Percentiles rank a stretch among this genome's conserved stretches.
Conservation (phyloP, 306 rosid genomes). For the Purshia tridentata region DNA sequence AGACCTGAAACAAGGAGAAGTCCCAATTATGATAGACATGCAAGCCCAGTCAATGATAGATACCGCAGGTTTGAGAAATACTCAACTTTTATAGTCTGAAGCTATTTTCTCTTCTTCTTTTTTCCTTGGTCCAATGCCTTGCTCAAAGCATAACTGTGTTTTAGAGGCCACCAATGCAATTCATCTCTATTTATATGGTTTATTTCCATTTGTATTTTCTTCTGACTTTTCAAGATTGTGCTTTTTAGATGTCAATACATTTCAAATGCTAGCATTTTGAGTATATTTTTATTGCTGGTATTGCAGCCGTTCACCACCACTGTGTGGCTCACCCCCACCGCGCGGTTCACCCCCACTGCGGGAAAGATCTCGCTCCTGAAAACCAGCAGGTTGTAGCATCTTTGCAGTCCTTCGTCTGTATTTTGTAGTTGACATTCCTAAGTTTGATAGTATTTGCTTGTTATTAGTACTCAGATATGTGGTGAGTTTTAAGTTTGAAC, state of each 20-base stretch:
- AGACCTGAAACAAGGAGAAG: conserved; percentile 63
- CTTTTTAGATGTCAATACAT: not conserved
- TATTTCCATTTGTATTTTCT: not conserved
- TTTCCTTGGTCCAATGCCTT: not conserved
- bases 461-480: conserved; percentile 25
- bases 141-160: not conserved
- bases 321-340: not conserved
- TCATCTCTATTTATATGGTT: not conserved
- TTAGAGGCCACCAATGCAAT: not conserved
- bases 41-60: conserved; percentile 50
- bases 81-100: not conserved
- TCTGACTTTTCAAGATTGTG: not conserved
- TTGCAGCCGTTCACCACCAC: conserved; percentile 72
- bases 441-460: conserved; percentile 11
- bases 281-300: conserved; percentile 6
- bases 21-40: conserved; percentile 56
- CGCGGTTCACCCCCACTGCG: conserved; percentile 62
- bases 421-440: conserved; percentile 26
- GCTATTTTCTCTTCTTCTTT: not conserved
- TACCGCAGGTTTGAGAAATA: conserved; percentile 46
- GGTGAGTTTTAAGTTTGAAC: conserved; percentile 33
- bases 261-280: conserved; percentile 1
- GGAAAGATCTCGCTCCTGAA: conserved; percentile 52
- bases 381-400: conserved; percentile 27
- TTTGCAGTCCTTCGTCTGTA: conserved; percentile 20